These are phyloP conservation scores for Syzygium malaccense DNA, from an alignment of 441 rosid species.

Conservation along the genomic window DNA sequence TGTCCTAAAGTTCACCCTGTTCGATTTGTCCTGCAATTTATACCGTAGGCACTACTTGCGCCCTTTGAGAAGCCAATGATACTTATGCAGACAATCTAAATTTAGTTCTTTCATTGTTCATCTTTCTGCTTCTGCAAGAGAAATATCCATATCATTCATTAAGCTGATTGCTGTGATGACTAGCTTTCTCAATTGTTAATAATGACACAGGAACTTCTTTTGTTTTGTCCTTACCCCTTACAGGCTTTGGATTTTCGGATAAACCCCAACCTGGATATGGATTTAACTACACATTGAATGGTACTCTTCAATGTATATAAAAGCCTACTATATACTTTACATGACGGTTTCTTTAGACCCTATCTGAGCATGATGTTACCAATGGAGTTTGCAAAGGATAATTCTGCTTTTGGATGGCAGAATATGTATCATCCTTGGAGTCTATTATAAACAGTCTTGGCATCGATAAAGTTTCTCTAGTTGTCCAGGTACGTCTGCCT, in stretches of 20 bases:
- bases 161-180: neutral
- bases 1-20: neutral
- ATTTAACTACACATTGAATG: constrained; percentile 72
- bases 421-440: constrained; percentile 68
- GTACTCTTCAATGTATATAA: constrained; percentile 27
- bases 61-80: neutral
- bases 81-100: neutral
- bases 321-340: neutral
- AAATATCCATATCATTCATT: neutral
- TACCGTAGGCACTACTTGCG: neutral
- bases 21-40: neutral
- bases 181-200: neutral
- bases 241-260: constrained; percentile 95
- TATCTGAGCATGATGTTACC: neutral
- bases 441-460: constrained; percentile 53
- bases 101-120: neutral
- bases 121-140: neutral
- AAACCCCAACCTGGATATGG: constrained; percentile 93
- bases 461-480: constrained; percentile 52
- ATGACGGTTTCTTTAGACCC: neutral
- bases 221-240: neutral
- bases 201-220: neutral
- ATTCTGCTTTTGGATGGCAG: constrained; percentile 28
- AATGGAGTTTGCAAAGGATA: neutral
- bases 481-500: constrained; percentile 55